A percentile compares a stretch with the other conserved stretches of the same genome.
phyloP scores from a whole-genome alignment of 257 asterid species.

The Craterostigma plantagineum region DNA sequence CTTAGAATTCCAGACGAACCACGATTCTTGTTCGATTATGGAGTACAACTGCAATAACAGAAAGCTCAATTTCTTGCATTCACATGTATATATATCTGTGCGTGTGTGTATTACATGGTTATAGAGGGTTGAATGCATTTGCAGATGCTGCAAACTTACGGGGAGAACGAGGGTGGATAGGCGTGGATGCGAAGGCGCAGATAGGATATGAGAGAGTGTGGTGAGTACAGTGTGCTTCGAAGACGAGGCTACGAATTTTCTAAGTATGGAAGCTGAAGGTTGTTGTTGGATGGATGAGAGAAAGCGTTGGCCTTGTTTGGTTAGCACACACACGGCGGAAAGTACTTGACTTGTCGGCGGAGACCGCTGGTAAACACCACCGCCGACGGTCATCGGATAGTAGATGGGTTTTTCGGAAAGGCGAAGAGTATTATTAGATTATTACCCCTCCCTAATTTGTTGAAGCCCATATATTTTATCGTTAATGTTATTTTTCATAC shows the following conservation, averaged over 20 bases:
- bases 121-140: neutral
- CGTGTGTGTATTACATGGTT: neutral
- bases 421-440: too few relatives aligned
- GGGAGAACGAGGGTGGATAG: constrained; percentile 48
- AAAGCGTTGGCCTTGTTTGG: constrained; percentile 55
- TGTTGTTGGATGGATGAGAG: constrained; percentile 25
- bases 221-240: constrained; percentile 57
- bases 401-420: too few relatives aligned
- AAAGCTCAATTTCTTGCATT: neutral
- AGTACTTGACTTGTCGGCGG: too few relatives aligned
- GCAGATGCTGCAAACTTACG: constrained; percentile 20
- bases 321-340: constrained; percentile 15
- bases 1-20: constrained; percentile 89
- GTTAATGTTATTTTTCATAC: too few relatives aligned
- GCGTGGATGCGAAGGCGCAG: constrained; percentile 35
- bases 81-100: too few relatives aligned
- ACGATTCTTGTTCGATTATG: constrained; percentile 39
- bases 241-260: constrained; percentile 56
- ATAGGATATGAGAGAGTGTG: constrained; percentile 66
- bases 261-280: constrained; percentile 33
- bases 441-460: too few relatives aligned
- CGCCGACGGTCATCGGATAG: too few relatives aligned
- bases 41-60: constrained; percentile 42
- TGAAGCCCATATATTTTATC: too few relatives aligned
- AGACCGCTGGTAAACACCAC: constrained; percentile 9